phyloP scores from a whole-genome alignment of 2,329 filamentous ascomycete species.

The Trichothecium roseum region DNA sequence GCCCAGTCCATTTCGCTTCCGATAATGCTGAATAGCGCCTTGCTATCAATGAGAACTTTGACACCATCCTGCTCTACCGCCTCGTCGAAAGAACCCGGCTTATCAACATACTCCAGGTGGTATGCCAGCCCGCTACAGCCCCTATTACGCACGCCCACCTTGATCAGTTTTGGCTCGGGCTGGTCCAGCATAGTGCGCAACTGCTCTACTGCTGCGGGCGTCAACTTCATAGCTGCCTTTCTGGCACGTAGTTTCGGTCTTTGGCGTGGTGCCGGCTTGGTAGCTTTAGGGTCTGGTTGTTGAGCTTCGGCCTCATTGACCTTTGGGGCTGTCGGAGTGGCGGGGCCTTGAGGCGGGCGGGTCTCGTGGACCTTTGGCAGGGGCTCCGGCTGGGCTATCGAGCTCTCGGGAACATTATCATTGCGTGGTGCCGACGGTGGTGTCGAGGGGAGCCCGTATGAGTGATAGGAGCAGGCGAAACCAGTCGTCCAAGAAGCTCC shows the following conservation, averaged over 20 bases:
- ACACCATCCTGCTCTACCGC: constrained; percentile 92
- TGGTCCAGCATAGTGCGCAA: constrained; percentile 68
- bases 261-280: constrained; percentile 31
- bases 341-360: constrained; percentile 14
- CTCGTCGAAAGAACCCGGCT: constrained; percentile 80
- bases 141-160: constrained; percentile 86
- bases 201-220: constrained; percentile 68
- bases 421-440: constrained; percentile 28
- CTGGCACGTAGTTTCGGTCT: constrained; percentile 44
- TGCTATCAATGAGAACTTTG: constrained; percentile 91
- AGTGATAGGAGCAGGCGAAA: constrained; percentile 33
- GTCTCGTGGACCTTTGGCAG: constrained; percentile 44
- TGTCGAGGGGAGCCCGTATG: constrained; percentile 36
- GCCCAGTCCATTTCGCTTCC: constrained; percentile 99
- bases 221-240: constrained; percentile 86
- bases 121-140: constrained; percentile 93
- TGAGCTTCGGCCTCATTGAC: constrained; percentile 57
- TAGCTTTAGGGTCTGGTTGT: constrained; percentile 52
- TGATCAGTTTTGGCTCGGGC: constrained; percentile 84
- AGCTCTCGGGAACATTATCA: constrained; percentile 33
- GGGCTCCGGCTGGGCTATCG: constrained; percentile 32
- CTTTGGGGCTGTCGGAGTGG: constrained; percentile 9
- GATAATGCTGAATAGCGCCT: constrained; percentile 95
- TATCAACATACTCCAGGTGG: constrained; percentile 89
- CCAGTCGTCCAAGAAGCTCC: constrained; percentile 6